These are phyloP conservation scores for Tuctoria greenei DNA, from an alignment of 176 grass and related monocot species.

Conservation along the genomic window DNA sequence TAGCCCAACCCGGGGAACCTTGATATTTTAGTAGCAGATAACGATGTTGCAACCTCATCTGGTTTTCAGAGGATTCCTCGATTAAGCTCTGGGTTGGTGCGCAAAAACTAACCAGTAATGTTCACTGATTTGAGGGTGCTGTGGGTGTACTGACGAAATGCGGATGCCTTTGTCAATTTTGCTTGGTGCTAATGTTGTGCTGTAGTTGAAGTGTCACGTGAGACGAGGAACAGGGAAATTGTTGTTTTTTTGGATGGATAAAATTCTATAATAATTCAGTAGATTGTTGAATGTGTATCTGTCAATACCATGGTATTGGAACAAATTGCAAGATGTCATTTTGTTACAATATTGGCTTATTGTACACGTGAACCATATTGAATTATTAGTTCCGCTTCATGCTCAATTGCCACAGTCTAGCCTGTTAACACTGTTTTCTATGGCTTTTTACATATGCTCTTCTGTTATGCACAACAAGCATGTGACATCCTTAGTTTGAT, in stretches of 20 bases:
- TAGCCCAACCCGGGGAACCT: not conserved
- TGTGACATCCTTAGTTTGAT: not conserved
- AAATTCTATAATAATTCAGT: not conserved
- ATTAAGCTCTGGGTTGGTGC: not conserved
- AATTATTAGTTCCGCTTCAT: not conserved
- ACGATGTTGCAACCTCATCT: not conserved
- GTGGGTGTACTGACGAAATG: not conserved
- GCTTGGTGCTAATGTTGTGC: not conserved
- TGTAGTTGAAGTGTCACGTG: not conserved
- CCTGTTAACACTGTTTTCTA: not conserved
- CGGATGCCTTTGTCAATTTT: not conserved
- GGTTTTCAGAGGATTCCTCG: not conserved
- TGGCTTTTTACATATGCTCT: not conserved
- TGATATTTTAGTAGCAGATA: not conserved
- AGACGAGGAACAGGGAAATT: not conserved
- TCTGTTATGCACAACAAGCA: slow-evolving; percentile 12
- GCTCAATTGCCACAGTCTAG: not conserved
- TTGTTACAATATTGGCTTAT: not conserved
- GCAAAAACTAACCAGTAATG: not conserved
- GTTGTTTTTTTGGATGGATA: not conserved
- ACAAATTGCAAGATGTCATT: not conserved
- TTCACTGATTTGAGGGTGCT: not conserved
- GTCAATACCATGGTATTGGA: not conserved
- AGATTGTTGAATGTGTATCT: not conserved
- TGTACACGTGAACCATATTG: not conserved